These are phyloP conservation scores for Xylariaceae sp. DNA, from an alignment of 2,329 filamentous ascomycete genomes.

Conservation along the genomic window DNA sequence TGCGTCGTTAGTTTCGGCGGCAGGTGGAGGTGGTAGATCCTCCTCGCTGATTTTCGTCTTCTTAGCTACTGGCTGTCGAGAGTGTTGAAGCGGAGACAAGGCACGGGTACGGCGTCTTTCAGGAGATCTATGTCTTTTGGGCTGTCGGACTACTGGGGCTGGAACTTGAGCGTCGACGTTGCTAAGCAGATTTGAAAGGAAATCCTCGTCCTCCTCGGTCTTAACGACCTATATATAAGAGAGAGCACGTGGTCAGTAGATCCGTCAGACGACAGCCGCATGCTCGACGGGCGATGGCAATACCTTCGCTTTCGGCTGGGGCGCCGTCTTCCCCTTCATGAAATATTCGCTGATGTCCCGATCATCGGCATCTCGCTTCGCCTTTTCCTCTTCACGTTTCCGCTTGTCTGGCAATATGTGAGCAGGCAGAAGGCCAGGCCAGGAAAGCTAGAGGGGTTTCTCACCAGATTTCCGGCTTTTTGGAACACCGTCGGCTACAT, in stretches of 20 bases:
- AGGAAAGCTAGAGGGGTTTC: constrained; percentile 20
- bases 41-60: constrained; percentile 51
- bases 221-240: constrained; percentile 54
- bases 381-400: constrained; percentile 80
- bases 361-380: constrained; percentile 80
- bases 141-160: constrained; percentile 48
- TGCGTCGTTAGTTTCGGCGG: constrained; percentile 52
- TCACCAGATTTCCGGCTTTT: constrained; percentile 49
- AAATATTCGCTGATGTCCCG: constrained; percentile 95
- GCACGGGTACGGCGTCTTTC: constrained; percentile 74
- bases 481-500: constrained; percentile 42
- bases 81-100: constrained; percentile 64
- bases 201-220: constrained; percentile 83
- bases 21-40: constrained; percentile 42
- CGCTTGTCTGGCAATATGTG: constrained; percentile 60
- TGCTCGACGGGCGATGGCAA: not conserved
- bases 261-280: not conserved
- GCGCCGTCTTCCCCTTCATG: constrained; percentile 62
- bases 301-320: constrained; percentile 77
- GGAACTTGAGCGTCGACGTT: constrained; percentile 77
- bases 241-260: constrained; percentile 11
- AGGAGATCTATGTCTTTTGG: constrained; percentile 63
- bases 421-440: constrained; percentile 6
- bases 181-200: constrained; percentile 76
- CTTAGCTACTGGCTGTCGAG: constrained; percentile 50